Conservation (phyloP, 176 grass and related monocot species). For the Otatea glauca region DNA sequence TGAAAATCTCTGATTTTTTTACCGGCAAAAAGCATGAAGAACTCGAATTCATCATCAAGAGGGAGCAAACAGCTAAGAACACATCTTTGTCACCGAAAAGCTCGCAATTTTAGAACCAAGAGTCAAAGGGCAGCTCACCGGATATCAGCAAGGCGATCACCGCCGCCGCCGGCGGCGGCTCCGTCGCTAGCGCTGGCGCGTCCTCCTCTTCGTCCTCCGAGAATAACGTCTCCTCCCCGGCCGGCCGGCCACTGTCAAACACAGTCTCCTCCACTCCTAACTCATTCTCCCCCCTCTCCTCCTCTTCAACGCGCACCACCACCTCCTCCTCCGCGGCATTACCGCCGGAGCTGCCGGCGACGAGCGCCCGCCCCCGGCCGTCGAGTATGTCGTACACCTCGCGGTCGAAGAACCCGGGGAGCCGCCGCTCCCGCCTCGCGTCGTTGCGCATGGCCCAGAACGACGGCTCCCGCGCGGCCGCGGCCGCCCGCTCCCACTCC, state of each 20-base stretch:
- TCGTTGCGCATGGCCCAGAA: constrained; percentile 98
- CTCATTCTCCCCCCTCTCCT: constrained; percentile 21
- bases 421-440: constrained; percentile 72
- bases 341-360: constrained; percentile 33
- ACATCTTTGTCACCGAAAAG: constrained; percentile 27
- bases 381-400: constrained; percentile 95
- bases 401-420: constrained; percentile 92
- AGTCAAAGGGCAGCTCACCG: constrained; percentile 55
- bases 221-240: constrained; percentile 57
- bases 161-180: background rate
- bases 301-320: constrained; percentile 19
- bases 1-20: constrained; percentile 17
- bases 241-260: constrained; percentile 58
- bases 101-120: constrained; percentile 12
- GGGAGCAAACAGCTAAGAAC: constrained; percentile 10
- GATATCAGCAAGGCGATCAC: constrained; percentile 60
- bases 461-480: constrained; percentile 56
- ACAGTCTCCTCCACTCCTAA: constrained; percentile 34
- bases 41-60: constrained; percentile 15
- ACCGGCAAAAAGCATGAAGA: background rate
- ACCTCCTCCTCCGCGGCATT: constrained; percentile 53
- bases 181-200: background rate
- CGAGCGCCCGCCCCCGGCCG: constrained; percentile 35
- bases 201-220: constrained; percentile 56
- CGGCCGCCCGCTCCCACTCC: constrained; percentile 77